Base-by-base conservation (phyloP, 139 green algal species). In the Chlamydomonas schloesseri region DNA sequence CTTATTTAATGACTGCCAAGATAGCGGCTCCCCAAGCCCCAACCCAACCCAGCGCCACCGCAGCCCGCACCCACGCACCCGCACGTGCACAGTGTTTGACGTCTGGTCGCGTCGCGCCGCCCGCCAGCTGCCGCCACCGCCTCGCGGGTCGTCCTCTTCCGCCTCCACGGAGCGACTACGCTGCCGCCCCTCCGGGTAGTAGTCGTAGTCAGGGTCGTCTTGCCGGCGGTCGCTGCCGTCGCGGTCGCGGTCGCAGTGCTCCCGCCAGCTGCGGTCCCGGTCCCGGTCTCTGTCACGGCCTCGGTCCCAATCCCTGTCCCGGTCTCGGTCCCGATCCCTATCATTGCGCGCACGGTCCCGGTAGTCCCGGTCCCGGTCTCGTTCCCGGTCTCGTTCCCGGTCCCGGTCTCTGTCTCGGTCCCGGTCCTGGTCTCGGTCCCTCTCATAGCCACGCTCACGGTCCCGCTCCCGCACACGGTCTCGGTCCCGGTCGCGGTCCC, bases 51-150 rank as follows among this genome's bases (percentile, higher is more conserved):
- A n/a, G n/a, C n/a, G n/a, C n/a, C n/a, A n/a, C n/a, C n/a, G n/a
- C n/a, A n/a, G n/a, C n/a, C n/a, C n/a, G 42, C 42, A 5, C 42
- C 8, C 42, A 73, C 17, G 67, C 67, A 88, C 83, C 72, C 83
- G 78, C 26, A 90, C 37, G 26, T 70, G 72, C 34, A 90, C 23
- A 2, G 53, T 86, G 60, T 70, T 67, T 46, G 65, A 81, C 0
- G 84, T 72, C 57, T 74, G 36, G 42, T 71, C n/a, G 26, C 62
- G 42, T 62, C 57, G 60, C 82, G 46, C n/a, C 62, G 69, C 28
- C 26, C 28, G 46, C 76, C 64, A 50, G 58, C 60, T 18, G 11
- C 34, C 24, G 8, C 28, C 37, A 1, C 64, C 76, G 37, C 64
- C 64, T 28, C 55, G 20, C 4, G 55, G 29, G 31, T 29, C 46